Evolutionary conservation across 257 asterid genomes (phyloP), one percentile per base, ranked within the genome.

Genomic region (Solanum corneliomulleri): DNA sequence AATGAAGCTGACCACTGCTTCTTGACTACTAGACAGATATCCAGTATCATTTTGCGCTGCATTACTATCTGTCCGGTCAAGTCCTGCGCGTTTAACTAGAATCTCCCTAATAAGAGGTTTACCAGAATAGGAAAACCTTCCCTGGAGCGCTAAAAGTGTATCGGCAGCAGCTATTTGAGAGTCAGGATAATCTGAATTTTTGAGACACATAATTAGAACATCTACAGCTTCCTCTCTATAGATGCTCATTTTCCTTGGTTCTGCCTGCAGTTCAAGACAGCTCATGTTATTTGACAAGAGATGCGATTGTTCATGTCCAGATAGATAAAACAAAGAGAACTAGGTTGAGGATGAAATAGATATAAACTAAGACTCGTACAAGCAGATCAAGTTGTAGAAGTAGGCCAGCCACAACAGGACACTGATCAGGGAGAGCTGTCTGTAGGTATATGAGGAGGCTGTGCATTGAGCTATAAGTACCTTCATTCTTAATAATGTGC

Each of bases 161-260:
- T 94, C 93, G 66, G 98, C 99, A 23, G 99, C 99, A 64, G 90
- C 89, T 52, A 93, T 89, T 85, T 96, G 98, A 88, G 93, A 90
- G 68, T 88, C 78, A 23, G 94, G 96, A 39, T 70, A 90, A 84
- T 93, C 95, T 3, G 97, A 74, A 88, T 94, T 94, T 89, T 92
- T 91, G 42, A 96, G 98, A 91, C 95, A 92, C 44, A 95, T 90
- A 64, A 96, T 92, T 21, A 96, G 94, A 21, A 90, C 84, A 91
- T 94, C 98, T 14, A 94, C 91, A 18, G 98, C 97, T 90, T 96
- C 99, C 92, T 96, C 99, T 37, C 98, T 77, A 87, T 94, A 96
- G 86, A 96, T 95, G 87, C 99, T 96, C 98, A 95, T 96, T 91
- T 95, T 95, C 90, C 96, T 94, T 21, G 99, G 99, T 89, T 95